Base-by-base conservation (phyloP, 2,329 filamentous ascomycete genomes). In the Colletotrichum tanaceti region DNA sequence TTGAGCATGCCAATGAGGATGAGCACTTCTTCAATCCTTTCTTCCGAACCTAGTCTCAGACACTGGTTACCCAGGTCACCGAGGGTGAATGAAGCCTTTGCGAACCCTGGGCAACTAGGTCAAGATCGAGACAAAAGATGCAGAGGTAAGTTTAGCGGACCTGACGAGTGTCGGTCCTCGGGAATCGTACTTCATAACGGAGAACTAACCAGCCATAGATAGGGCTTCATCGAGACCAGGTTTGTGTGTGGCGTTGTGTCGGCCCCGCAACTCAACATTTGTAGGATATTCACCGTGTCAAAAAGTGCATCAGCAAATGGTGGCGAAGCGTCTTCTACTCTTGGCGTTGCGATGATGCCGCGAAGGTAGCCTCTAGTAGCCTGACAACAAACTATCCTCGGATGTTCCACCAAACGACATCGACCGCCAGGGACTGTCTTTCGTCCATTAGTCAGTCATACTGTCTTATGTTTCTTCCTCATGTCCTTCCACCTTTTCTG, bases 241-340 rank as follows among this genome's bases (percentile, higher is more conserved):
- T 1, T 64, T 35, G 9, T 35, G 44, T 38, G 16, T 38, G 62
- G 62, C 24, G 18, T n/a, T 59, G 54, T 49, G 62, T 59, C 0
- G 28, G 53, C 41, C 14, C 13, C 18, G 10, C 10, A 10, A 5
- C 5, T 16, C 22, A 10, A 18, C 11, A 3, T 20, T 4, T 35
- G 6, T 16, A 32, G 5, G 28, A 35, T 22, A 38, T 35, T 11
- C 3, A 35, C 16, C 2, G 9, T 32, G 14, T n/a, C 16, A 47
- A 43, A 46, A 52, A 35, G n/a, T 52, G 54, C 22, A 24, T 44
- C 4, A 35, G 18, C 2, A n/a, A 7, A 18, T 60, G 39, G 32
- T 53, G 38, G 55, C 32, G 24, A 65, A 3, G 32, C 63, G 2
- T 58, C 24, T 20, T 64, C 20, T 5, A 44, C 54, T 0, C n/a